Evolutionary conservation across 805 yeast genomes (phyloP).

Genomic region (Novakomyces olei): DNA sequence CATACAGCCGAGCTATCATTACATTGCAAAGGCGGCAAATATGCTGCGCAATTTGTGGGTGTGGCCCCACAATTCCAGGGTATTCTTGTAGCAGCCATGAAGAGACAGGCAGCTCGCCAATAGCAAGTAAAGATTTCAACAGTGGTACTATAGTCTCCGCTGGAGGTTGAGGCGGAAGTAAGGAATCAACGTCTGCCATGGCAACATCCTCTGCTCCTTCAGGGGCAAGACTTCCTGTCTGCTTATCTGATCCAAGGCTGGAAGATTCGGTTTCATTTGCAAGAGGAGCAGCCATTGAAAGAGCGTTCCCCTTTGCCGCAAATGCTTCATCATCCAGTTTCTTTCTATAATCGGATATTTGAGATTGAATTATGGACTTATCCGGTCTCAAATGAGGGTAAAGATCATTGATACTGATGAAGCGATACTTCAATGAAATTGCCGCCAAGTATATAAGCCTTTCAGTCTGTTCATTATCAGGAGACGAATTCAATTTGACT

Average conservation of each 20-base stretch:
- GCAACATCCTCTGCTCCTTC: slow-evolving; percentile 6
- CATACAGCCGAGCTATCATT: no score
- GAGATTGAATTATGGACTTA: slow-evolving; percentile 23
- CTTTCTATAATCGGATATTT: slow-evolving; percentile 25
- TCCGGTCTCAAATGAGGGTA: slow-evolving; percentile 35
- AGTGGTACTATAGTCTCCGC: slow-evolving; percentile 15
- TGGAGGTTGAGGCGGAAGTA: no score
- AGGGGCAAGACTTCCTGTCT: slow-evolving; percentile 5
- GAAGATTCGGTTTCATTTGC: slow-evolving; percentile 23
- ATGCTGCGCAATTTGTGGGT: no score
- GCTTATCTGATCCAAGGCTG: slow-evolving; percentile 5
- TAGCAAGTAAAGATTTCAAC: slow-evolving; percentile 28
- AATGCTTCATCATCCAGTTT: slow-evolving; percentile 33
- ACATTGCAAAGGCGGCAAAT: no score
- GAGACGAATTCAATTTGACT: slow-evolving; percentile 18
- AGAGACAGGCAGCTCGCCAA: no score
- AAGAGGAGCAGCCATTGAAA: slow-evolving; percentile 75
- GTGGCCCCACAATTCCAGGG: no score
- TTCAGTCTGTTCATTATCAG: slow-evolving; percentile 15
- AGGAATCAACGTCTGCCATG: slow-evolving; percentile 1
- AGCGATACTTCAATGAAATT: slow-evolving; percentile 37
- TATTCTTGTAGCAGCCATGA: no score
- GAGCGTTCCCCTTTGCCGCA: slow-evolving; percentile 47
- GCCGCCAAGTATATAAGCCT: slow-evolving; percentile 26
- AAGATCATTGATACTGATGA: slow-evolving; percentile 39